phyloP scores from a whole-genome alignment of 768 basidiomycete genomes.

The Amanita pseudoporphyria region DNA sequence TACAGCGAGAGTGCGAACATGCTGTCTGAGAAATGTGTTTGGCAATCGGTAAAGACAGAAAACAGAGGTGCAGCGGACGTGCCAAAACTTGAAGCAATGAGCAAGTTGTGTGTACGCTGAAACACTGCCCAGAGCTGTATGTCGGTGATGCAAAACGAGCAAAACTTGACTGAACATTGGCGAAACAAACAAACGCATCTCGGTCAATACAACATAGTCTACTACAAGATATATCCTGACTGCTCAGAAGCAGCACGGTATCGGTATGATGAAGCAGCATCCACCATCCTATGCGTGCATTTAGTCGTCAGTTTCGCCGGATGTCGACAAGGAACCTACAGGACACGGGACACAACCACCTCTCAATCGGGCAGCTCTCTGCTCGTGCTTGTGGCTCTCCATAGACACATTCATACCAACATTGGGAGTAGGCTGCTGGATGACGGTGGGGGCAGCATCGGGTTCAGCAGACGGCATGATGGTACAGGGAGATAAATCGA shows the following conservation, averaged over 20 bases:
- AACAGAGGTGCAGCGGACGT: constrained; percentile 60
- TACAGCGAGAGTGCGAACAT: constrained; percentile 68
- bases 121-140: too few species aligned
- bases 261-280: constrained; percentile 4
- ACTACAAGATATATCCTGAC: background rate
- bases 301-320: background rate
- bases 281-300: constrained; percentile 1
- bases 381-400: background rate
- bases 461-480: background rate
- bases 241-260: constrained; percentile 1
- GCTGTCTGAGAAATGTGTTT: constrained; percentile 30
- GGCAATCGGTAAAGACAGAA: constrained; percentile 35
- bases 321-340: background rate
- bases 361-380: background rate
- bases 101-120: constrained; percentile 52
- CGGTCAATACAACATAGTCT: too few species aligned
- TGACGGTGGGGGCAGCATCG: background rate
- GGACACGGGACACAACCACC: constrained; percentile 5
- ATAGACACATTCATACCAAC: background rate
- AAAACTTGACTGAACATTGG: too few species aligned
- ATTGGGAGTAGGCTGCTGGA: background rate
- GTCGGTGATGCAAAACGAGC: too few species aligned
- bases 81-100: constrained; percentile 51
- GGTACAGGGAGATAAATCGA: background rate
- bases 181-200: too few species aligned